Evolutionary conservation across 192 early-diverging fungal genomes (phyloP).

Genomic region (Nowakowskiella sp.): DNA sequence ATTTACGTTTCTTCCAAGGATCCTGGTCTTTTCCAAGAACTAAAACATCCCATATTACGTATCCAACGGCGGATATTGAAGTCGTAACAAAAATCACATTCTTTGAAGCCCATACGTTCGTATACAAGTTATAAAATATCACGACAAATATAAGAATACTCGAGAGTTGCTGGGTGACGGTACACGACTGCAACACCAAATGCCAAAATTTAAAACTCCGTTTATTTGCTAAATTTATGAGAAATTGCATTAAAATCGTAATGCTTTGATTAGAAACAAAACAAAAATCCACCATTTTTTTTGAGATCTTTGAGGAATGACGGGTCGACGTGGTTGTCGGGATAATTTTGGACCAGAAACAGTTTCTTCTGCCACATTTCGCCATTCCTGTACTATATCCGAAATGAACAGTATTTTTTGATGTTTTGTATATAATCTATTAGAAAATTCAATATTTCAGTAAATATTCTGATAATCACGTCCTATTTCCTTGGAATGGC

Average conservation of each 20-base stretch:
- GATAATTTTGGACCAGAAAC: constrained; percentile 81
- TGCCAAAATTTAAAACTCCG: constrained; percentile 82
- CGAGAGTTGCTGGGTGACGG: constrained; percentile 79
- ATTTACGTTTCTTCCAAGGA: not conserved
- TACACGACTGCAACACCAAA: constrained; percentile 63
- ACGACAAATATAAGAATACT: constrained; percentile 82
- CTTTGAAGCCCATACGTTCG: constrained; percentile 43
- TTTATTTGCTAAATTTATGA: too few species aligned
- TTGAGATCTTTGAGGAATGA: constrained; percentile 81
- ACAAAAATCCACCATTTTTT: constrained; percentile 60
- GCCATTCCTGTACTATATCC: too few species aligned
- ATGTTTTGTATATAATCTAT: too few species aligned
- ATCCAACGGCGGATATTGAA: constrained; percentile 49
- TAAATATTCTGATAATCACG: too few species aligned
- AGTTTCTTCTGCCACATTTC: constrained; percentile 70
- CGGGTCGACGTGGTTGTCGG: constrained; percentile 86
- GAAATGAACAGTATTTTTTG: too few species aligned
- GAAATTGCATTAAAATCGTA: constrained; percentile 60
- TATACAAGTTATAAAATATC: constrained; percentile 71
- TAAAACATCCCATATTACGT: constrained; percentile 66
- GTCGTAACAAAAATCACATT: constrained; percentile 52
- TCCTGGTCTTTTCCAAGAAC: not conserved
- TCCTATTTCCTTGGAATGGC: too few species aligned
- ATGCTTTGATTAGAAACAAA: constrained; percentile 8
- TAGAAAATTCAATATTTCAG: too few species aligned